A percentile compares a stretch with the other conserved stretches of the same genome.
Evolutionary conservation across 192 early-diverging fungal genomes (phyloP).

Genomic region (Gamsiella multidivaricata): DNA sequence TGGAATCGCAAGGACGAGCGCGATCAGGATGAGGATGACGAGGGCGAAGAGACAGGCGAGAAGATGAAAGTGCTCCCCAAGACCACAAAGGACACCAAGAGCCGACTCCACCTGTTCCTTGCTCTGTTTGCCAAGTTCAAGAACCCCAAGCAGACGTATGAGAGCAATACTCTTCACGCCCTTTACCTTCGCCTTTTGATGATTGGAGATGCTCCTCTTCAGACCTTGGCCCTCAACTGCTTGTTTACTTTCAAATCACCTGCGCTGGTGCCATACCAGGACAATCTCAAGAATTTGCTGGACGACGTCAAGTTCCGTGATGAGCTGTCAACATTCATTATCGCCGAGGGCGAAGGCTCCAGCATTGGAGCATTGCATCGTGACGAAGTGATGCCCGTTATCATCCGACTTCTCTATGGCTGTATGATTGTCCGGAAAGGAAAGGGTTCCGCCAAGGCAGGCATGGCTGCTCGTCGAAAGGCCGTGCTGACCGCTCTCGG

Average conservation of each 20-base stretch:
- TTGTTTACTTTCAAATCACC: slow-evolving; percentile 84
- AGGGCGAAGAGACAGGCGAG: slow-evolving; percentile 52
- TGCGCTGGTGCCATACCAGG: slow-evolving; percentile 75
- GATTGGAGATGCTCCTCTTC: slow-evolving; percentile 83
- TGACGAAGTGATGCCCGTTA: slow-evolving; percentile 75
- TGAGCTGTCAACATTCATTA: slow-evolving; percentile 79
- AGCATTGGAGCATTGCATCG: slow-evolving; percentile 75
- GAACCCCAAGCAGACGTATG: slow-evolving; percentile 67
- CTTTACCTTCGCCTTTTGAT: slow-evolving; percentile 79
- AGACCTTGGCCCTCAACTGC: slow-evolving; percentile 85
- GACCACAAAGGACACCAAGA: slow-evolving; percentile 44
- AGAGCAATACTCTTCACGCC: slow-evolving; percentile 64
- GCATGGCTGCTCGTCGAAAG: slow-evolving; percentile 75
- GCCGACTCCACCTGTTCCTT: slow-evolving; percentile 62
- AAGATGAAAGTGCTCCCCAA: slow-evolving; percentile 36
- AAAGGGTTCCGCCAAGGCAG: slow-evolving; percentile 76
- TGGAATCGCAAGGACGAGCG: slow-evolving; percentile 53
- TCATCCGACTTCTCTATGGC: slow-evolving; percentile 90
- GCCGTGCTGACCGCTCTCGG: slow-evolving; percentile 88
- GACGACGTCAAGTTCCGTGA: slow-evolving; percentile 95
- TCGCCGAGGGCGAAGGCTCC: slow-evolving; percentile 67
- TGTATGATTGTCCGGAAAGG: slow-evolving; percentile 86
- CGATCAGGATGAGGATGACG: slow-evolving; percentile 55
- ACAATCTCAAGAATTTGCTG: slow-evolving; percentile 79
- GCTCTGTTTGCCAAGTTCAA: slow-evolving; percentile 73